Percentiles rank a stretch among this genome's conserved stretches.
Evolutionary conservation across 169 alveolate genomes (phyloP).

Genomic region (Cystoisospora suis): DNA sequence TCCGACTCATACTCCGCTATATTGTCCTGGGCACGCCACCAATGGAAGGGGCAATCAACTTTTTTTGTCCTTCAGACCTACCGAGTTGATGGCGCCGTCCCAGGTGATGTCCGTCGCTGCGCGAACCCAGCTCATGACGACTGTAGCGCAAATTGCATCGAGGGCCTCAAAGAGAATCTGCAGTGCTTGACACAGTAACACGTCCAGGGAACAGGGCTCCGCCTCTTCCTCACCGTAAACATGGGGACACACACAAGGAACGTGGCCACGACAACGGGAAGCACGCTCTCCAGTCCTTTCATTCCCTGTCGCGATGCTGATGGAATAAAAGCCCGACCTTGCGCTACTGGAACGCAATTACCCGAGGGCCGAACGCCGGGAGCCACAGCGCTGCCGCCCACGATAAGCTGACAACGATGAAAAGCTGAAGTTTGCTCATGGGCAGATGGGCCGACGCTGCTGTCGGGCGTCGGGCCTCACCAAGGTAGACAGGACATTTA

Average conservation of each 20-base stretch:
- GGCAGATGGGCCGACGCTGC: background rate
- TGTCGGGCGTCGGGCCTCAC: background rate
- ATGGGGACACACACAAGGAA: background rate
- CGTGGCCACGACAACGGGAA: background rate
- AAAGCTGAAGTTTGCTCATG: background rate
- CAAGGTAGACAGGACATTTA: background rate
- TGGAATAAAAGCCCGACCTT: background rate
- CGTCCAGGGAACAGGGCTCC: background rate
- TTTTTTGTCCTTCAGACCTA: background rate
- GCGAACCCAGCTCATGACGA: conserved; percentile 38
- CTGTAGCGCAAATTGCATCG: conserved; percentile 31
- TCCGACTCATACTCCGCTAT: background rate
- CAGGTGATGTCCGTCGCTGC: conserved; percentile 47
- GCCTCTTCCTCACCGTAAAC: background rate
- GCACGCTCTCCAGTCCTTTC: conserved; percentile 1
- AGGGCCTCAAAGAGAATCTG: conserved; percentile 48
- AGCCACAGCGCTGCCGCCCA: background rate
- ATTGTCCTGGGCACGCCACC: background rate
- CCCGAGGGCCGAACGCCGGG: background rate
- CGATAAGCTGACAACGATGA: background rate
- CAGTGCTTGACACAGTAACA: background rate
- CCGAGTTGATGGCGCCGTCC: conserved; percentile 37
- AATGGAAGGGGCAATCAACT: background rate
- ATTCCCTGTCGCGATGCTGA: background rate
- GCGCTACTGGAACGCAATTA: background rate